These are phyloP conservation scores for Polygonum maritimum DNA, from an alignment of 148 eudicot species.

Conservation along the genomic window DNA sequence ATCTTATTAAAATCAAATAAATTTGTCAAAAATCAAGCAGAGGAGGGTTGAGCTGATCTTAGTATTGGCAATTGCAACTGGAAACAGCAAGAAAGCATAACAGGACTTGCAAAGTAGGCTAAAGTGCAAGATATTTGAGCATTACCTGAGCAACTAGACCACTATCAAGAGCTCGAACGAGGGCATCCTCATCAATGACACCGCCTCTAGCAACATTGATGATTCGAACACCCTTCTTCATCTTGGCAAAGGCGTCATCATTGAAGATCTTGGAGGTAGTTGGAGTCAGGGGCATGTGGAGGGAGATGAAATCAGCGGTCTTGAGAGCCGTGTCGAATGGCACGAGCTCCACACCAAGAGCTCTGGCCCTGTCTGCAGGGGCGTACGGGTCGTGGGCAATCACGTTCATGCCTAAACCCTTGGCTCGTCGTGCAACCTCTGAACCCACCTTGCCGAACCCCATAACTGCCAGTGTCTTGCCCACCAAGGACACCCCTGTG, in stretches of 20 bases:
- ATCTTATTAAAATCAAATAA: background rate
- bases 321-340: conserved; percentile 72
- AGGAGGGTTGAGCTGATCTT: background rate
- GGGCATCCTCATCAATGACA: conserved; percentile 90
- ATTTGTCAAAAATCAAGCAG: background rate
- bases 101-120: background rate
- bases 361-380: conserved; percentile 85
- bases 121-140: background rate
- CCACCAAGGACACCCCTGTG: conserved; percentile 81
- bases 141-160: conserved; percentile 80
- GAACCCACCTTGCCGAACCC: conserved; percentile 95
- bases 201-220: conserved; percentile 92
- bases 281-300: conserved; percentile 93
- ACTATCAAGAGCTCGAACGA: conserved; percentile 73
- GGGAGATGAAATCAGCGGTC: conserved; percentile 70
- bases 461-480: conserved; percentile 76
- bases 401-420: conserved; percentile 88
- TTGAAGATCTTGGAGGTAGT: conserved; percentile 64
- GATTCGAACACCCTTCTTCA: conserved; percentile 84
- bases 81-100: background rate
- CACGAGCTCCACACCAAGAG: conserved; percentile 75
- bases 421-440: conserved; percentile 87
- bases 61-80: too few relatives aligned
- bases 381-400: conserved; percentile 92
- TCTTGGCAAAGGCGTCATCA: conserved; percentile 65